Evolutionary conservation across 2,329 filamentous ascomycete genomes (phyloP).

Genomic region (Aspergillus flavus): DNA sequence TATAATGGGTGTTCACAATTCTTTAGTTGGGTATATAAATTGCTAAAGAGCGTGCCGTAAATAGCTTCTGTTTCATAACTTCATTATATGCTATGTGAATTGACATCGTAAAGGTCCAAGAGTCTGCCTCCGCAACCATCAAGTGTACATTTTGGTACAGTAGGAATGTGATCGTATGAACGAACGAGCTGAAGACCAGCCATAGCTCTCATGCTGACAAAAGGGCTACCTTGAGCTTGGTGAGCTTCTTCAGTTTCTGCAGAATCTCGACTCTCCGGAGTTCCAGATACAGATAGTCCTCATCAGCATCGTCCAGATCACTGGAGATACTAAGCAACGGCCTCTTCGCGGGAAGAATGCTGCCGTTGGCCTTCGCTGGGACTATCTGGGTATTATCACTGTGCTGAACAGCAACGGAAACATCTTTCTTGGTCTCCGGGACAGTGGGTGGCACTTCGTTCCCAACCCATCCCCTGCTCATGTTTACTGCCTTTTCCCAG

Average conservation of each 20-base stretch:
- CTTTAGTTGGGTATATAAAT: background rate
- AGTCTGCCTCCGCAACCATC: background rate
- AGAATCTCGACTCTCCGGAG: conserved; percentile 39
- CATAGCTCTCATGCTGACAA: background rate
- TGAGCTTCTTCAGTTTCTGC: conserved; percentile 35
- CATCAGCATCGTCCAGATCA: conserved; percentile 37
- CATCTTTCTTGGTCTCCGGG: background rate
- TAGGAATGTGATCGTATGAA: background rate
- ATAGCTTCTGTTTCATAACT: background rate
- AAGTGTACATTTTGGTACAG: background rate
- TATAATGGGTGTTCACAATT: background rate
- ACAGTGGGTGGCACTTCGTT: conserved; percentile 1
- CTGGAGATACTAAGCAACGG: conserved; percentile 25
- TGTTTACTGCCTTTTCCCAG: conserved; percentile 75
- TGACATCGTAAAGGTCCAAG: background rate
- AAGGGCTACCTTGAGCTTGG: conserved; percentile 25
- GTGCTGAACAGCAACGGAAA: conserved; percentile 16
- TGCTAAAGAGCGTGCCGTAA: background rate
- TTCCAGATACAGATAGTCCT: conserved; percentile 39
- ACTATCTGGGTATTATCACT: conserved; percentile 14
- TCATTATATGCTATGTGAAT: background rate
- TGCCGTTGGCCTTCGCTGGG: conserved; percentile 18
- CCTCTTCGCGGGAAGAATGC: conserved; percentile 18
- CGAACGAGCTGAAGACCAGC: background rate
- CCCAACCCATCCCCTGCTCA: conserved; percentile 69